Evolutionary conservation across 495 filamentous ascomycete genomes (phyloP).

Genomic region (Penicillium arizonense): DNA sequence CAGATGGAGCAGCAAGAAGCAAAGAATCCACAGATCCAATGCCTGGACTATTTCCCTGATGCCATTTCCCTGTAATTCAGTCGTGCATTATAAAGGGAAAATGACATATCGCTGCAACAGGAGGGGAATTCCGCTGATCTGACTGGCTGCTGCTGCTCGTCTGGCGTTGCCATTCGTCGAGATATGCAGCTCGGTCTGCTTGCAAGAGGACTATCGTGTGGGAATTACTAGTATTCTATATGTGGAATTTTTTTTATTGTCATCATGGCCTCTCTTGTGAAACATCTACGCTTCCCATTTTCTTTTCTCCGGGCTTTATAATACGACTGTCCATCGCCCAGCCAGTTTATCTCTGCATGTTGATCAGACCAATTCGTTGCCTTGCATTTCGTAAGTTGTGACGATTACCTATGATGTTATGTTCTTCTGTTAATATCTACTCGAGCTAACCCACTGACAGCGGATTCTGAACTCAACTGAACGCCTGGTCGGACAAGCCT

Average conservation of each 20-base stretch:
- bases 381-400: conserved; percentile 8
- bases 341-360: conserved; percentile 8
- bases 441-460: background rate
- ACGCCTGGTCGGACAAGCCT: conserved; percentile 17
- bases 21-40: conserved; percentile 3
- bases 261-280: conserved; percentile 11
- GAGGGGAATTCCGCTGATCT: conserved; percentile 8
- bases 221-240: conserved; percentile 8
- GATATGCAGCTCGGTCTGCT: conserved; percentile 13
- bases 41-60: background rate
- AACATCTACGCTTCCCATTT: conserved; percentile 5
- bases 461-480: conserved; percentile 12
- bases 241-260: conserved; percentile 4
- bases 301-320: conserved; percentile 7
- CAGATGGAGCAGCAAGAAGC: background rate
- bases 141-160: conserved; percentile 17
- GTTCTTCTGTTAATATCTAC: background rate
- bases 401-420: background rate
- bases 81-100: conserved; percentile 10
- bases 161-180: conserved; percentile 12
- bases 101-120: conserved; percentile 28
- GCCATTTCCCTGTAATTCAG: background rate
- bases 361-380: conserved; percentile 17
- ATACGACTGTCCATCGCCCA: background rate
- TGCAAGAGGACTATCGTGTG: conserved; percentile 6